phyloP scores from a whole-genome alignment of 768 basidiomycete genomes.

The Mycena capillaripes region DNA sequence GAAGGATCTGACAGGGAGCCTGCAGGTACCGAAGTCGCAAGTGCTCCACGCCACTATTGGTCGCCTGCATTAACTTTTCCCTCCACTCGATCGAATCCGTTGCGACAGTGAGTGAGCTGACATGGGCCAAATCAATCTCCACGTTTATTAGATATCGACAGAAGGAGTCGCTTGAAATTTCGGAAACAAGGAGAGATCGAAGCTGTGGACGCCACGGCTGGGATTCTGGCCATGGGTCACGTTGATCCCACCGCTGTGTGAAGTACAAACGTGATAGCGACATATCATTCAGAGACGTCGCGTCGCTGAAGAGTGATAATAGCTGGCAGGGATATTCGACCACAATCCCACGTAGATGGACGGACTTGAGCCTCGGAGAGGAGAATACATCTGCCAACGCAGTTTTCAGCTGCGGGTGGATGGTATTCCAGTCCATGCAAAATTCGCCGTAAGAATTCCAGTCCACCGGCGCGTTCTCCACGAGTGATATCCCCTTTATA shows the following conservation, averaged over 20 bases:
- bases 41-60: background rate
- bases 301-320: no score
- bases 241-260: background rate
- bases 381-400: no score
- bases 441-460: background rate
- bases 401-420: background rate
- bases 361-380: no score
- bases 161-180: background rate
- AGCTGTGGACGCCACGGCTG: no score
- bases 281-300: slow-evolving; percentile 12
- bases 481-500: slow-evolving; percentile 5
- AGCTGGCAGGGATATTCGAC: no score
- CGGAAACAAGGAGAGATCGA: background rate
- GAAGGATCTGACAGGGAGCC: background rate
- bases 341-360: no score
- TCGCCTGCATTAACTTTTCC: background rate
- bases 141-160: background rate
- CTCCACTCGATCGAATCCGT: background rate
- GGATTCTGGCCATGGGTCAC: background rate
- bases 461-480: slow-evolving; percentile 3
- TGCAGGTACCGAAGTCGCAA: no score
- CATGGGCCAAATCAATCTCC: background rate
- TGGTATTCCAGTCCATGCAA: slow-evolving; percentile 14
- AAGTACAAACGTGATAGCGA: slow-evolving; percentile 11
- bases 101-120: background rate